phyloP scores from a whole-genome alignment of 2,329 filamentous ascomycete genomes.

The Diaporthe eres region DNA sequence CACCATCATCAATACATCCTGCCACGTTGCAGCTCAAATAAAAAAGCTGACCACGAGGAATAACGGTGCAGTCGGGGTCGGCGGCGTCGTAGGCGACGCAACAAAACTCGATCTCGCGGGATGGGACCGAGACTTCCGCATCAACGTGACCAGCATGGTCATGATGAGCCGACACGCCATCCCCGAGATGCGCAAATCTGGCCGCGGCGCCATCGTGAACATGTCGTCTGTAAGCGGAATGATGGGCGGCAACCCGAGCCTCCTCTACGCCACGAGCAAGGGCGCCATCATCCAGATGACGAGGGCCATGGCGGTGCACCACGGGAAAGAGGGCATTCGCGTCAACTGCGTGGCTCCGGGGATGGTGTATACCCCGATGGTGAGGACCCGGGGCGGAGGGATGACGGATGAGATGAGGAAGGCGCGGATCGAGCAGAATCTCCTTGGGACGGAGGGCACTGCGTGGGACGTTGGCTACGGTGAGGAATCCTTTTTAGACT shows the following conservation, averaged over 20 bases:
- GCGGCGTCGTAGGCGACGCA: constrained; percentile 51
- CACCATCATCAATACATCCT: too few relatives aligned
- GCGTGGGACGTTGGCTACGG: constrained; percentile 49
- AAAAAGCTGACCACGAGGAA: neutral
- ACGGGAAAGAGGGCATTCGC: constrained; percentile 58
- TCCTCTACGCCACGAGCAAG: constrained; percentile 61
- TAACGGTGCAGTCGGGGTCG: constrained; percentile 49
- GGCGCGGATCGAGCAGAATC: constrained; percentile 47
- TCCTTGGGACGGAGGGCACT: constrained; percentile 47
- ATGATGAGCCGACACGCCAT: constrained; percentile 51
- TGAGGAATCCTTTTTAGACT: constrained; percentile 4
- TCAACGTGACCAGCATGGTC: constrained; percentile 55
- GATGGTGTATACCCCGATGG: constrained; percentile 50
- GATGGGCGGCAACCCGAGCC: constrained; percentile 56
- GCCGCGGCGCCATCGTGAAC: constrained; percentile 54
- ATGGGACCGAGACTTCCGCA: constrained; percentile 50
- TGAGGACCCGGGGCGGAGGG: constrained; percentile 42
- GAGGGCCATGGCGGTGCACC: constrained; percentile 58
- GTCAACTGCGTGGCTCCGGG: constrained; percentile 57
- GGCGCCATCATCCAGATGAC: constrained; percentile 53
- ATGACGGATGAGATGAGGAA: constrained; percentile 49
- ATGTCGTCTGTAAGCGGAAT: constrained; percentile 53
- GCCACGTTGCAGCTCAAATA: neutral
- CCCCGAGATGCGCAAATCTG: constrained; percentile 52
- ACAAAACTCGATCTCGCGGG: constrained; percentile 48